Evolutionary conservation across 495 filamentous ascomycete species (phyloP).

Genomic region (Xylaria scruposa): DNA sequence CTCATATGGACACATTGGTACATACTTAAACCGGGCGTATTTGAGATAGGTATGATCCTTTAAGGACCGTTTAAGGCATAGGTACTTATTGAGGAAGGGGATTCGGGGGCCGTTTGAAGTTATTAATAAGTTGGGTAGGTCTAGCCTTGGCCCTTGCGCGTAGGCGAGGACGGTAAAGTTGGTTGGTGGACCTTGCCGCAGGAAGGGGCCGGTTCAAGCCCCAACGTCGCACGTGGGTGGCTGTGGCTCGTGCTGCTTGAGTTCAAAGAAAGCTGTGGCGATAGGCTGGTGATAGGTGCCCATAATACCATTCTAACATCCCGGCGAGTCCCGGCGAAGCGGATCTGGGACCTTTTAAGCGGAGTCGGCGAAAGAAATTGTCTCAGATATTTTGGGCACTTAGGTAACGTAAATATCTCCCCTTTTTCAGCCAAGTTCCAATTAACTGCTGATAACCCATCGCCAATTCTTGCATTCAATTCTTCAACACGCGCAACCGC

Average conservation of each 20-base stretch:
- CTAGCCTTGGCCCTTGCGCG: not conserved
- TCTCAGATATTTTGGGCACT: slow-evolving; percentile 22
- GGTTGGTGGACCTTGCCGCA: not conserved
- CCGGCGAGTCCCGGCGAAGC: slow-evolving; percentile 4
- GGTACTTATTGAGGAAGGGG: slow-evolving; percentile 11
- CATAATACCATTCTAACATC: too few relatives aligned
- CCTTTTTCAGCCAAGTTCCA: not conserved
- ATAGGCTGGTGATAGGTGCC: not conserved
- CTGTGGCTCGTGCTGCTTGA: slow-evolving; percentile 17
- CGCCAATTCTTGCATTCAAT: not conserved
- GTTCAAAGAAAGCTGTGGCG: not conserved
- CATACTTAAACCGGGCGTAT: slow-evolving; percentile 13
- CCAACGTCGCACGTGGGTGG: slow-evolving; percentile 7
- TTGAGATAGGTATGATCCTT: slow-evolving; percentile 22
- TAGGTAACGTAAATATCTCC: not conserved
- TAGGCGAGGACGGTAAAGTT: slow-evolving; percentile 1
- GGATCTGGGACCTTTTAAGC: not conserved
- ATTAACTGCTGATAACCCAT: not conserved
- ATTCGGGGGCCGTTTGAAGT: slow-evolving; percentile 29
- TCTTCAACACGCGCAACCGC: not conserved
- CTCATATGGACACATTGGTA: not conserved
- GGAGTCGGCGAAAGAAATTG: slow-evolving; percentile 13
- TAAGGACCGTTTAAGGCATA: slow-evolving; percentile 1
- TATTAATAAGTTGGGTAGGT: slow-evolving; percentile 26
- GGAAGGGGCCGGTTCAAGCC: not conserved